phyloP scores from a whole-genome alignment of 306 rosid genomes.

The Ceratonia siliqua region DNA sequence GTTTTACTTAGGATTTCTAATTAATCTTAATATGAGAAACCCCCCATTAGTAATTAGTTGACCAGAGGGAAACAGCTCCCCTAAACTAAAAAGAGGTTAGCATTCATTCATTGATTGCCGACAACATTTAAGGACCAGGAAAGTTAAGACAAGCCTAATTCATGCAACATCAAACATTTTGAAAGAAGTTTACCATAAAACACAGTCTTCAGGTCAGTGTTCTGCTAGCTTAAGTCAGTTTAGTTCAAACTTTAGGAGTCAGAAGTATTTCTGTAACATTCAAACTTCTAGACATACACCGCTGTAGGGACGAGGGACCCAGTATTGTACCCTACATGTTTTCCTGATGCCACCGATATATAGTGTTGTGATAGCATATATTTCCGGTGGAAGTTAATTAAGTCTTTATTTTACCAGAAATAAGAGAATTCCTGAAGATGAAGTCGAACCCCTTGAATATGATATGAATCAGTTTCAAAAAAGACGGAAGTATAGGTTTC shows the following conservation, averaged over 20 bases:
- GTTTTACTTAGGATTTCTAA: background rate
- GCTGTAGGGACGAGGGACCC: background rate
- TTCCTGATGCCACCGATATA: too few species aligned
- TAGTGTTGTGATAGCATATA: background rate
- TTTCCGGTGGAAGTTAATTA: background rate
- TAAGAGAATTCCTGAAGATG: background rate
- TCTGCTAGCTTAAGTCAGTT: background rate
- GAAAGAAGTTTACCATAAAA: background rate
- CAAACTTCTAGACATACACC: background rate
- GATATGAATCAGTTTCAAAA: background rate
- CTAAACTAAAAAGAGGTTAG: background rate
- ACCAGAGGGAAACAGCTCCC: background rate
- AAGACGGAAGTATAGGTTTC: background rate
- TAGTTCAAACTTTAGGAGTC: background rate
- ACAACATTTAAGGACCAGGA: background rate
- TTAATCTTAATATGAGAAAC: background rate
- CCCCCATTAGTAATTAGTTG: background rate
- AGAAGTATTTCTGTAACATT: background rate
- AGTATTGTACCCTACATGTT: background rate
- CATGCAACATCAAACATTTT: background rate
- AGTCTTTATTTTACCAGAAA: background rate
- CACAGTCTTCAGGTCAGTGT: background rate
- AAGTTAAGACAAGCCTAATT: background rate
- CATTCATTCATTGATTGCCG: background rate
- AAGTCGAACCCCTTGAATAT: background rate